These are phyloP conservation scores for Diplodia scrobiculata DNA, from an alignment of 2,329 filamentous ascomycete species.

Conservation along the genomic window DNA sequence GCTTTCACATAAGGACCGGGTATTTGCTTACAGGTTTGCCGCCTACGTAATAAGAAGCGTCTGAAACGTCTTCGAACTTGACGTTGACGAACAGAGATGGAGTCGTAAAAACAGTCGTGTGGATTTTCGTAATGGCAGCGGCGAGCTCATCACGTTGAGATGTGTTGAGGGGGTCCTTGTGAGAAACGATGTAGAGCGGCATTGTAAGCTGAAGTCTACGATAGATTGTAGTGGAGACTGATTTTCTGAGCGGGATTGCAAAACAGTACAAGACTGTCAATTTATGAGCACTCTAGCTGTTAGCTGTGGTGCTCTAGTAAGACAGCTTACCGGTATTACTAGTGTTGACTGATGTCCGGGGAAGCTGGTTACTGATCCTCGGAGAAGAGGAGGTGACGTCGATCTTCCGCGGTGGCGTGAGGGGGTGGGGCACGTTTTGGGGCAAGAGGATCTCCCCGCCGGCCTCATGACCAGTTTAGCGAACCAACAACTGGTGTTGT, in stretches of 20 bases:
- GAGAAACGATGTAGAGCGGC: conserved; percentile 51
- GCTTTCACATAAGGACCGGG: not conserved
- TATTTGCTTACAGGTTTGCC: conserved; percentile 37
- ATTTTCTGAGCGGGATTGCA: not conserved
- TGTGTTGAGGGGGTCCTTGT: conserved; percentile 40
- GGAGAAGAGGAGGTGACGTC: conserved; percentile 10
- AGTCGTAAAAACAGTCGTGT: conserved; percentile 48
- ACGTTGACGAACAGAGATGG: conserved; percentile 52
- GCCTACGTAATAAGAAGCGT: conserved; percentile 40
- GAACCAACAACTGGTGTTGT: not conserved
- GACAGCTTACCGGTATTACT: not conserved
- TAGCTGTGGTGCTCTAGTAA: not conserved
- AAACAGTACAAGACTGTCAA: not conserved
- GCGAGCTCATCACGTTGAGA: conserved; percentile 47
- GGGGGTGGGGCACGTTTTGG: conserved; percentile 24
- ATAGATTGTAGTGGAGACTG: not conserved
- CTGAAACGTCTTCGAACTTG: conserved; percentile 40
- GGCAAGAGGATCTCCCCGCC: conserved; percentile 21
- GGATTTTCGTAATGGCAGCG: conserved; percentile 46
- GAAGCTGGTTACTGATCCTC: conserved; percentile 16
- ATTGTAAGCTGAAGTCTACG: conserved; percentile 37
- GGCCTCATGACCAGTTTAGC: conserved; percentile 17
- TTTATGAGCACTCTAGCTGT: not conserved
- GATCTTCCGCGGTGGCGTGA: conserved; percentile 21
- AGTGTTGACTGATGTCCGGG: conserved; percentile 33